Percentiles rank a stretch among this genome's conserved stretches.
Evolutionary conservation across 2,329 filamentous ascomycete genomes (phyloP).

Genomic region (Botrytis hyacinthi): DNA sequence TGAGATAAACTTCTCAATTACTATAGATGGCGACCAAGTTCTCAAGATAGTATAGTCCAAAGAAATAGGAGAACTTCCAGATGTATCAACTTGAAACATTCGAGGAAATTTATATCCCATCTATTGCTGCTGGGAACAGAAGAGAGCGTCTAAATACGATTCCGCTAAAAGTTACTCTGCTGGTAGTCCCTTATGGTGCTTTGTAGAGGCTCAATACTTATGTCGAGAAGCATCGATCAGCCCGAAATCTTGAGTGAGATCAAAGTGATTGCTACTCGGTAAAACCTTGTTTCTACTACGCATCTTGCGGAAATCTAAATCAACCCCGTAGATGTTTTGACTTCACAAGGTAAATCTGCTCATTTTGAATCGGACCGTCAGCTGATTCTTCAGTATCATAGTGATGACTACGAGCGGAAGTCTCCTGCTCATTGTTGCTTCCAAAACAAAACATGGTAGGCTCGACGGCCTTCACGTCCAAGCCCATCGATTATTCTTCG

Average conservation of each 20-base stretch:
- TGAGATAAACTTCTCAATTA: background rate
- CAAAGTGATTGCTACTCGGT: too few relatives aligned
- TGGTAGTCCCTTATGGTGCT: too few relatives aligned
- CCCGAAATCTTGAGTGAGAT: too few relatives aligned
- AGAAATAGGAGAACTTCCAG: background rate
- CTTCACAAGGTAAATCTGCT: background rate
- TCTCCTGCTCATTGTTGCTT: background rate
- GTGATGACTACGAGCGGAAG: accelerated
- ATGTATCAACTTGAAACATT: too few relatives aligned
- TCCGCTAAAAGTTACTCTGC: too few relatives aligned
- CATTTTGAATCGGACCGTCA: background rate
- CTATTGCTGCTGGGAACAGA: background rate
- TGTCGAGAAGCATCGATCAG: too few relatives aligned
- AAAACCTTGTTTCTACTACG: too few relatives aligned
- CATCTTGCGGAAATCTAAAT: too few relatives aligned
- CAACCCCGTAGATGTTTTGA: background rate
- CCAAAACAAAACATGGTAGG: background rate
- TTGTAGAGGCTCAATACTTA: too few relatives aligned
- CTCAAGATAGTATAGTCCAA: background rate
- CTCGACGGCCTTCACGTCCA: background rate
- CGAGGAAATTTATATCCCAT: too few relatives aligned
- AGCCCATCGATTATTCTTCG: background rate
- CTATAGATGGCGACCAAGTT: background rate
- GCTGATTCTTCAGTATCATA: background rate
- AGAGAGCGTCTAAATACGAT: background rate